Conservation (phyloP, 495 filamentous ascomycete species). For the Penicillium pancosmium region DNA sequence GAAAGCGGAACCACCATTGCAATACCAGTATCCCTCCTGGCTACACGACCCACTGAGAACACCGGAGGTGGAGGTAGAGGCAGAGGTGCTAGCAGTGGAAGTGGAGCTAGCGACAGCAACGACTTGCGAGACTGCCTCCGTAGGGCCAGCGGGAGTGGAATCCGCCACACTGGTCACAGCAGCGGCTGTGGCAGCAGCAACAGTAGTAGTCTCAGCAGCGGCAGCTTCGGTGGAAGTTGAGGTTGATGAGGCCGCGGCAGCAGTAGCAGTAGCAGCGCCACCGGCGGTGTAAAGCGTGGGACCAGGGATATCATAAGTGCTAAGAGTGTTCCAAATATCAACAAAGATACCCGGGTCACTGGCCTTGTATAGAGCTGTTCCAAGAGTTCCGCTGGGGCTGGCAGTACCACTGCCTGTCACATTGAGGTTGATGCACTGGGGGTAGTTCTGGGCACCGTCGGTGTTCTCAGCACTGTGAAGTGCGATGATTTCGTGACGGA, state of each 20-base stretch:
- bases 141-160: not conserved
- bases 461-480: conserved; percentile 60
- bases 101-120: not conserved
- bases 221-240: conserved; percentile 17
- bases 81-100: conserved; percentile 3
- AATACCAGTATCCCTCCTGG: conserved; percentile 60
- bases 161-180: not conserved
- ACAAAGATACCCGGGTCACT: conserved; percentile 63
- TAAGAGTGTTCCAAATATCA: conserved; percentile 58
- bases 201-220: conserved; percentile 12
- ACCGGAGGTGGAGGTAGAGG: conserved; percentile 18
- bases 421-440: conserved; percentile 73
- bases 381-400: conserved; percentile 55
- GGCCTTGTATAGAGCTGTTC: conserved; percentile 59
- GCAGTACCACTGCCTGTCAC: conserved; percentile 63
- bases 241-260: conserved; percentile 17
- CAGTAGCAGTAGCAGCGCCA: conserved; percentile 19
- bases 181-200: conserved; percentile 14
- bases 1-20: conserved; percentile 54
- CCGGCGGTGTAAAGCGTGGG: conserved; percentile 45
- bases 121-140: not conserved
- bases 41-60: conserved; percentile 46
- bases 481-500: conserved; percentile 79
- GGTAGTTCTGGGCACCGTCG: conserved; percentile 73
- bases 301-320: conserved; percentile 56